These are phyloP conservation scores for Petrea volubilis DNA, from an alignment of 257 asterid species.

Conservation along the genomic window DNA sequence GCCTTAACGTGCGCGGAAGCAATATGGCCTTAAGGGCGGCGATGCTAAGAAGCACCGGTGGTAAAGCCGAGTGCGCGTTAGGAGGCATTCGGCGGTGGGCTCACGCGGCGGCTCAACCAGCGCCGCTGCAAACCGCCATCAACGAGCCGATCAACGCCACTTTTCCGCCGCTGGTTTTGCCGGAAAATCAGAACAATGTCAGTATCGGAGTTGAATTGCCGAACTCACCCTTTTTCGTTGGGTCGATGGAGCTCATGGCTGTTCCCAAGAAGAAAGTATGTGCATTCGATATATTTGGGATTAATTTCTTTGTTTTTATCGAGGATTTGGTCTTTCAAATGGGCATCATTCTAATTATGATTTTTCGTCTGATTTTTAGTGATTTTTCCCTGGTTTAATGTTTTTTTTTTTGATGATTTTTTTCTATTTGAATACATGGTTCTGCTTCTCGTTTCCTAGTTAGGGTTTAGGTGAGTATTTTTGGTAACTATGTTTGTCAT, in stretches of 20 bases:
- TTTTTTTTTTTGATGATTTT: neutral
- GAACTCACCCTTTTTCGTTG: constrained; percentile 24
- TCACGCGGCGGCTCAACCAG: constrained; percentile 35
- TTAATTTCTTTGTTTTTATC: neutral
- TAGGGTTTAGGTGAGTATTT: neutral
- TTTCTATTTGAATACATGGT: neutral
- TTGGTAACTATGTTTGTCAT: neutral
- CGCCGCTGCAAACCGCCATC: constrained; percentile 33
- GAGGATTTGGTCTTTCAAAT: neutral
- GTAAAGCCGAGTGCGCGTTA: neutral
- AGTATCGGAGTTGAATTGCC: constrained; percentile 24
- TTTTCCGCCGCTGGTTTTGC: constrained; percentile 41
- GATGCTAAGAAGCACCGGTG: constrained; percentile 17
- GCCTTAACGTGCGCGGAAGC: neutral
- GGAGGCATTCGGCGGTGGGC: constrained; percentile 36
- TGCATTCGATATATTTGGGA: neutral
- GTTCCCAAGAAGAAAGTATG: constrained; percentile 64
- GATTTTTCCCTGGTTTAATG: neutral
- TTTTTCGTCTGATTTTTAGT: neutral
- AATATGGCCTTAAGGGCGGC: constrained; percentile 31
- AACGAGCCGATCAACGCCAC: constrained; percentile 14
- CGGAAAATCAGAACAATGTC: constrained; percentile 33
- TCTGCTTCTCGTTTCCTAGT: neutral
- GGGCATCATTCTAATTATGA: neutral
- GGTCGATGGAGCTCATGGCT: constrained; percentile 68